A percentile compares a stretch with the other conserved stretches of the same genome.
These are phyloP conservation scores for Hypoxylon sp. DNA, from an alignment of 2,329 filamentous ascomycete genomes.

Conservation along the genomic window DNA sequence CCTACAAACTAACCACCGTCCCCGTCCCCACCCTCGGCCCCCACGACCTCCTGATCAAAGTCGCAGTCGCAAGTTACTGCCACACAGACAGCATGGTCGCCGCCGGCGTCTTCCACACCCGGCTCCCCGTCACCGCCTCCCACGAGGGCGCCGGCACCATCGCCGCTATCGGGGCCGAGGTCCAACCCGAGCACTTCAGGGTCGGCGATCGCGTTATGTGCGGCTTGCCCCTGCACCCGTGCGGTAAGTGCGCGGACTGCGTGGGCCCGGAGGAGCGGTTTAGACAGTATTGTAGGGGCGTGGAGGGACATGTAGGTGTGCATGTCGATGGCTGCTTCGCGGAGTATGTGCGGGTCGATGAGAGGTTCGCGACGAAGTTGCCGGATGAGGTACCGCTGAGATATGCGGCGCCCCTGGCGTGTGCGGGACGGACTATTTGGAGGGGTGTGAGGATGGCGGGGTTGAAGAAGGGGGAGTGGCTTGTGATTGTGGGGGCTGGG, in stretches of 20 bases:
- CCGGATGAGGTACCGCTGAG: constrained; percentile 65
- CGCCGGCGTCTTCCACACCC: constrained; percentile 63
- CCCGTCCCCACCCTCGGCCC: constrained; percentile 64
- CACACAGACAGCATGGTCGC: constrained; percentile 73
- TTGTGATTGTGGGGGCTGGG: constrained; percentile 64
- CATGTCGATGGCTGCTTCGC: constrained; percentile 68
- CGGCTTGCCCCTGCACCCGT: constrained; percentile 67
- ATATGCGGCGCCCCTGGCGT: constrained; percentile 70
- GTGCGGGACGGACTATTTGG: constrained; percentile 68
- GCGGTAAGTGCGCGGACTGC: constrained; percentile 68
- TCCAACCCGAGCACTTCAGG: constrained; percentile 58
- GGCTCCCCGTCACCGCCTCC: constrained; percentile 67
- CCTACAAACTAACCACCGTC: constrained; percentile 67
- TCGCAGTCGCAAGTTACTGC: constrained; percentile 72
- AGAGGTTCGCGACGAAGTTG: constrained; percentile 61
- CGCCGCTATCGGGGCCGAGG: constrained; percentile 61
- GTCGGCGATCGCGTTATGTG: constrained; percentile 70
- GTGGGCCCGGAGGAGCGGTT: constrained; percentile 50
- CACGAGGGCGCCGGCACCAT: constrained; percentile 72
- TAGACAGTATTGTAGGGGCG: constrained; percentile 66
- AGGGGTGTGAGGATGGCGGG: constrained; percentile 61
- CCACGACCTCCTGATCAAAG: constrained; percentile 71
- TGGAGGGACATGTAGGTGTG: constrained; percentile 64
- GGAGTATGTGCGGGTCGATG: constrained; percentile 68
- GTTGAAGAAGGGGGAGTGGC: constrained; percentile 54